Evolutionary conservation across 768 basidiomycete genomes (phyloP).

Genomic region (Lentinula guzmanii): DNA sequence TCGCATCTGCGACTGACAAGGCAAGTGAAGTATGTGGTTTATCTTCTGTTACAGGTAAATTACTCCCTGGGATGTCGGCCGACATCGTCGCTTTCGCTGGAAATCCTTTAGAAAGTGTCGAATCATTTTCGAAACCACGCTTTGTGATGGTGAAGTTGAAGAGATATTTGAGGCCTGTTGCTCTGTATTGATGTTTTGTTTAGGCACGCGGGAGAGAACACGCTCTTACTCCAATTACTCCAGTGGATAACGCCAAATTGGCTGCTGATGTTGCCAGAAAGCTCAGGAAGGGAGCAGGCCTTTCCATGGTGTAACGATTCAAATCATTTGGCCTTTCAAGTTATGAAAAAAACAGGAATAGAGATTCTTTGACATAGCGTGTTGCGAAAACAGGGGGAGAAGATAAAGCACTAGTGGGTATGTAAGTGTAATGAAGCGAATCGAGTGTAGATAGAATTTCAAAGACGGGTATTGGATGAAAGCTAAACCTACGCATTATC

Average conservation of each 20-base stretch:
- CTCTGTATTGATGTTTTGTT: background rate
- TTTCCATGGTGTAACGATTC: background rate
- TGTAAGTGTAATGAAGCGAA: too few relatives aligned
- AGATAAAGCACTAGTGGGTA: too few relatives aligned
- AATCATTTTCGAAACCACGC: background rate
- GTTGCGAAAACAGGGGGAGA: too few relatives aligned
- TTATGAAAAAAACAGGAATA: too few relatives aligned
- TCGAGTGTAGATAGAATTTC: too few relatives aligned
- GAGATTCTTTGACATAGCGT: too few relatives aligned
- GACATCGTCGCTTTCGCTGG: conserved; percentile 6
- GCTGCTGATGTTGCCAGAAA: background rate
- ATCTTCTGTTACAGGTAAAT: background rate
- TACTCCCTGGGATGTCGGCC: conserved; percentile 1
- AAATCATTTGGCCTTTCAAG: background rate
- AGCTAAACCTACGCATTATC: too few relatives aligned
- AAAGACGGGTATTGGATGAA: too few relatives aligned
- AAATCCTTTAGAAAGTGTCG: conserved; percentile 5
- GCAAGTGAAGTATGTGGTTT: conserved; percentile 5
- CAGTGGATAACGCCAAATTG: background rate
- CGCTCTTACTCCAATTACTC: conserved; percentile 2
- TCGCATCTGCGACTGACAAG: conserved; percentile 4
- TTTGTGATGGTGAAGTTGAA: conserved; percentile 5
- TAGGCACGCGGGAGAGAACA: conserved; percentile 6
- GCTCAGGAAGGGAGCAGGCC: conserved; percentile 4
- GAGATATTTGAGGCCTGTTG: background rate